A percentile compares a stretch with the other conserved stretches of the same genome.
phyloP scores from a whole-genome alignment of 495 filamentous ascomycete species.

The Mycothermus thermophilus region DNA sequence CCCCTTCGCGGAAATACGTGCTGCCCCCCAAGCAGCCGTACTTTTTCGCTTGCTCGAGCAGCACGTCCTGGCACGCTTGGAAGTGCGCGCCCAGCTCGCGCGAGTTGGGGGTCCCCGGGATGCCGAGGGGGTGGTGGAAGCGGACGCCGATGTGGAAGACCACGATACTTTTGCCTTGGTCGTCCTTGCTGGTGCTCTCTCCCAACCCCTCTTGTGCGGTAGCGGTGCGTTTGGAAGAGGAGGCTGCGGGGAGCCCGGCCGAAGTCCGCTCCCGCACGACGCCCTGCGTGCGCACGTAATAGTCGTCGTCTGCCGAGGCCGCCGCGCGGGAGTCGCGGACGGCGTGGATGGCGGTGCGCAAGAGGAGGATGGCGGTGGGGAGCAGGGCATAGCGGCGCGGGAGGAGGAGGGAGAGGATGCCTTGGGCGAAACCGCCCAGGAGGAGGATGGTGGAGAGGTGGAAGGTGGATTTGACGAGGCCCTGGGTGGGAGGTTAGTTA shows the following conservation, averaged over 20 bases:
- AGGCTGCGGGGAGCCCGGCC: slow-evolving; percentile 3
- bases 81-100: slow-evolving; percentile 17
- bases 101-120: slow-evolving; percentile 19
- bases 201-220: no score
- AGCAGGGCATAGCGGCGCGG: slow-evolving; percentile 23
- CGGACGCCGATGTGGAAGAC: slow-evolving; percentile 16
- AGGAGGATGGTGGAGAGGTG: slow-evolving; percentile 29
- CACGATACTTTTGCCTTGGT: slow-evolving; percentile 7
- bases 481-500: no score
- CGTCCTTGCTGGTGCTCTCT: not conserved
- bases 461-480: slow-evolving; percentile 15
- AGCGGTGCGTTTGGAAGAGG: not conserved
- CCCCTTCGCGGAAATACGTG: slow-evolving; percentile 10
- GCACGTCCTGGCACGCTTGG: slow-evolving; percentile 1
- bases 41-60: slow-evolving; percentile 11
- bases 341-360: slow-evolving; percentile 17
- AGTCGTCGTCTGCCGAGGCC: no score
- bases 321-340: slow-evolving; percentile 7
- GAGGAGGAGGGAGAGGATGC: slow-evolving; percentile 24
- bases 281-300: not conserved
- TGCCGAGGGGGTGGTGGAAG: slow-evolving; percentile 22
- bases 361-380: slow-evolving; percentile 19
- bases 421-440: slow-evolving; percentile 30
- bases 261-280: slow-evolving; percentile 4
- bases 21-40: slow-evolving; percentile 22